These are phyloP conservation scores for Pilaira anomala DNA, from an alignment of 192 early-diverging fungal species.

Conservation along the genomic window DNA sequence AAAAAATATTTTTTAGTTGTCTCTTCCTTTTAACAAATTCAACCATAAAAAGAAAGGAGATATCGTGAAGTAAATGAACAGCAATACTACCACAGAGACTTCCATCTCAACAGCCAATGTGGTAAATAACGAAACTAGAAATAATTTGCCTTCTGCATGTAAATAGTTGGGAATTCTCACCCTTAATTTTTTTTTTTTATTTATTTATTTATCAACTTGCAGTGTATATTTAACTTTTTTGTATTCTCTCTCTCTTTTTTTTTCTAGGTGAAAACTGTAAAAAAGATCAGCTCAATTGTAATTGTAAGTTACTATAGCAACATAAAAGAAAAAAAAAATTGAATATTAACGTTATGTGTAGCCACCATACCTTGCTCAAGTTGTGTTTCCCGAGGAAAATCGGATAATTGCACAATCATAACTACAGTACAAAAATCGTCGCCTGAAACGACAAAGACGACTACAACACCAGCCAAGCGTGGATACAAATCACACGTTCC, in stretches of 20 bases:
- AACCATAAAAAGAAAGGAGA: too few relatives aligned
- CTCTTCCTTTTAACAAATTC: too few relatives aligned
- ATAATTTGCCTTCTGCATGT: too few relatives aligned
- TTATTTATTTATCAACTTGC: too few relatives aligned
- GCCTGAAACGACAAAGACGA: neutral
- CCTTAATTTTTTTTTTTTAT: too few relatives aligned
- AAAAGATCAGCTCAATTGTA: neutral
- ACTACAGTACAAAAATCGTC: neutral
- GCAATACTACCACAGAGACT: too few relatives aligned
- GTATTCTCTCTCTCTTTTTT: neutral
- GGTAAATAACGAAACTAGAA: too few relatives aligned
- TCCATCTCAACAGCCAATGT: too few relatives aligned
- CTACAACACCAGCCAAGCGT: constrained; percentile 35
- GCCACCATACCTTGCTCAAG: neutral
- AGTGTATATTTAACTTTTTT: too few relatives aligned
- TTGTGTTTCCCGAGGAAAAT: constrained; percentile 3
- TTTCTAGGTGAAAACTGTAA: constrained; percentile 11
- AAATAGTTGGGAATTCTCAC: too few relatives aligned
- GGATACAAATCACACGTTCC: constrained; percentile 72
- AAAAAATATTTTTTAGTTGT: too few relatives aligned
- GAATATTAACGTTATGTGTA: neutral
- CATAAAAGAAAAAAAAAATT: neutral
- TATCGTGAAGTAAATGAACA: too few relatives aligned
- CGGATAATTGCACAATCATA: neutral
- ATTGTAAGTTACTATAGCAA: neutral